Evolutionary conservation across 1,139 yeast species (phyloP).

Genomic region (Suhomyces choctaworum): DNA sequence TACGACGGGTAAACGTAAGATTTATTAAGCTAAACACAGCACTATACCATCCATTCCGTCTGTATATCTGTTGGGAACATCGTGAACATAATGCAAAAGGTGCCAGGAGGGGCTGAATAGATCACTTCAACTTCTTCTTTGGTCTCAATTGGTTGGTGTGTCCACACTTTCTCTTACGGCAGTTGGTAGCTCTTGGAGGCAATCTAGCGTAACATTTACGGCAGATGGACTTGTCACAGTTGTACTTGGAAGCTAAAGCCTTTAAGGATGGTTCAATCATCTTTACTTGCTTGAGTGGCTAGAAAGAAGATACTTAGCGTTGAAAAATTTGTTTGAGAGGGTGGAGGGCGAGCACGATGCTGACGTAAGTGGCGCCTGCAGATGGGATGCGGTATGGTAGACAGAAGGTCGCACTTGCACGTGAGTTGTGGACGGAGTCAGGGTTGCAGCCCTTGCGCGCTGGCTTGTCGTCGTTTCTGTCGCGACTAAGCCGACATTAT

Average conservation of each 20-base stretch:
- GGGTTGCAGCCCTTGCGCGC: slow-evolving; percentile 5
- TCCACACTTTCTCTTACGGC: slow-evolving; percentile 99
- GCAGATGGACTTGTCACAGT: slow-evolving; percentile 99
- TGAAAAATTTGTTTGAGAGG: slow-evolving; percentile 10
- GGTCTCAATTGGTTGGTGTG: slow-evolving; percentile 99
- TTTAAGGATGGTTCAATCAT: slow-evolving; percentile 99
- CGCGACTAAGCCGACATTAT: slow-evolving; percentile 2
- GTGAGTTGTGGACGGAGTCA: no score
- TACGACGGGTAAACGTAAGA: slow-evolving; percentile 11
- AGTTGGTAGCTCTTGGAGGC: slow-evolving; percentile 99
- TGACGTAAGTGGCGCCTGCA: slow-evolving; percentile 6
- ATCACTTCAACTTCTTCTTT: slow-evolving; percentile 98
- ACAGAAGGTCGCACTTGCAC: no score
- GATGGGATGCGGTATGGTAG: not conserved
- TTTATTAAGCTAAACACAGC: slow-evolving; percentile 14
- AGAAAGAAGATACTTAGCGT: slow-evolving; percentile 4
- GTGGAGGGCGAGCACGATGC: slow-evolving; percentile 4
- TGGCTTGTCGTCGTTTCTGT: not conserved
- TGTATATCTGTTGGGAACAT: slow-evolving; percentile 9
- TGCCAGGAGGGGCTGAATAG: slow-evolving; percentile 31
- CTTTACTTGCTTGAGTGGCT: slow-evolving; percentile 18
- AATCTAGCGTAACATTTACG: slow-evolving; percentile 99
- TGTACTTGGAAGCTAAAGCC: slow-evolving; percentile 98
- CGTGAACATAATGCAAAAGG: not conserved
- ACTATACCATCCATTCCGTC: slow-evolving; percentile 8